Evolutionary conservation across 2,329 filamentous ascomycete genomes (phyloP), one percentile per base, ranked within the genome.

Genomic region (Aspergillus fumigatus): DNA sequence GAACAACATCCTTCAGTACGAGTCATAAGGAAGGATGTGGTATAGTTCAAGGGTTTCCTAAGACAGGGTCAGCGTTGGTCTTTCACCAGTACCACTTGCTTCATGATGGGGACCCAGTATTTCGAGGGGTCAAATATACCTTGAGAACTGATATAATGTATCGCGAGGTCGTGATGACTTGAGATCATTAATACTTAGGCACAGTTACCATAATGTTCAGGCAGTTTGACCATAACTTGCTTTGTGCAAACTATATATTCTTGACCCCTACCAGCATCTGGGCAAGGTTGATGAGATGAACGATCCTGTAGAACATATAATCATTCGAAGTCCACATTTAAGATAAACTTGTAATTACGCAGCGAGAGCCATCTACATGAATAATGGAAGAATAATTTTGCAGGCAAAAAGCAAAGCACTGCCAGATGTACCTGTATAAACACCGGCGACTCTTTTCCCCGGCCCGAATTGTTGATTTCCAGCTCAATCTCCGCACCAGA

Each of bases 91-190:
- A 75, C 5, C 62, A 71, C 48, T 65, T 85, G 52, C 62, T 82
- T 48, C 83, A 85, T 66, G 75, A 76, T 14, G 83, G 83, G 1
- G 81, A 82, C 58, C 78, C 84, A 62, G 81, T 85, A 4, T 62
- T 78, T 53, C 69, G 70, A 11, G 82, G 83, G 0, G 75, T 75
- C 0, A 85, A 85, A 66, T 80, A 79, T 65, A 84, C 82, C 0
- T 68, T 84, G 71, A 69, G 82, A 55, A 83, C 81, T 9, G 82
- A 84, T 68, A 61, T 84, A 21, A 79, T 84, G 81, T 84, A 80
- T 67, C 52, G 35, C 32, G 35, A 51, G 23, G 11, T 40, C 2
- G 6, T 6, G 10, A 40, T 23, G 43, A 7, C 21, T 23, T 47
- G 9, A 26, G 14, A 47, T 6, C 19, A 23, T 43, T 43, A 6